These are phyloP conservation scores for Neotropicomus parvogracilis DNA, from an alignment of 1,284 basidiomycete species.

Conservation along the genomic window DNA sequence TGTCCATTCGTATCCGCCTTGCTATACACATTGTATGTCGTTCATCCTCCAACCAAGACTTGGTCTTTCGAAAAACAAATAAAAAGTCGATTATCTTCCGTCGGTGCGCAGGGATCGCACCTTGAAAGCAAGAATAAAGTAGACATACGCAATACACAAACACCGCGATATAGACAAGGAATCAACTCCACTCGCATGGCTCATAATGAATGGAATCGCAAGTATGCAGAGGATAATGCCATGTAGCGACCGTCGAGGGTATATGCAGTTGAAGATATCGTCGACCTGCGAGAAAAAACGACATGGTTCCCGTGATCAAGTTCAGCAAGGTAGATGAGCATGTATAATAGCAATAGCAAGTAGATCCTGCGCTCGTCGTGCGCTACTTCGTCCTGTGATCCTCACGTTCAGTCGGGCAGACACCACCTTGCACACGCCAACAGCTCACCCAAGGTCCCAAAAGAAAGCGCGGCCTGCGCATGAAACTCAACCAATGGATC, in stretches of 20 bases:
- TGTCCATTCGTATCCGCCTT: conserved; percentile 10
- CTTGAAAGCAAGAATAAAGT: conserved; percentile 32
- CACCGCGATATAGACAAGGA: conserved; percentile 29
- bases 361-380: conserved; percentile 34
- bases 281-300: conserved; percentile 33
- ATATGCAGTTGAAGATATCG: conserved; percentile 29
- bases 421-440: neutral
- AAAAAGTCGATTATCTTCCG: conserved; percentile 28
- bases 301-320: conserved; percentile 25
- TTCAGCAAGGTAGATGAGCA: conserved; percentile 35
- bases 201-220: conserved; percentile 6
- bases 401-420: conserved; percentile 4
- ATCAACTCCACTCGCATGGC: conserved; percentile 12
- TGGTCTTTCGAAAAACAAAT: conserved; percentile 1
- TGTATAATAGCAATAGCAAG: conserved; percentile 34
- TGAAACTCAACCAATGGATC: conserved; percentile 18
- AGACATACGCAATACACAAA: conserved; percentile 33
- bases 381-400: conserved; percentile 24
- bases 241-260: conserved; percentile 33
- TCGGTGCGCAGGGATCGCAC: conserved; percentile 4
- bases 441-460: conserved; percentile 26
- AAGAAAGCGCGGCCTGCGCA: conserved; percentile 32
- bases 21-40: too few species aligned
- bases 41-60: too few species aligned
- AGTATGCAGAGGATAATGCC: conserved; percentile 15